Conservation (phyloP, 1,284 basidiomycete genomes). For the Trichosporon ovoides region DNA sequence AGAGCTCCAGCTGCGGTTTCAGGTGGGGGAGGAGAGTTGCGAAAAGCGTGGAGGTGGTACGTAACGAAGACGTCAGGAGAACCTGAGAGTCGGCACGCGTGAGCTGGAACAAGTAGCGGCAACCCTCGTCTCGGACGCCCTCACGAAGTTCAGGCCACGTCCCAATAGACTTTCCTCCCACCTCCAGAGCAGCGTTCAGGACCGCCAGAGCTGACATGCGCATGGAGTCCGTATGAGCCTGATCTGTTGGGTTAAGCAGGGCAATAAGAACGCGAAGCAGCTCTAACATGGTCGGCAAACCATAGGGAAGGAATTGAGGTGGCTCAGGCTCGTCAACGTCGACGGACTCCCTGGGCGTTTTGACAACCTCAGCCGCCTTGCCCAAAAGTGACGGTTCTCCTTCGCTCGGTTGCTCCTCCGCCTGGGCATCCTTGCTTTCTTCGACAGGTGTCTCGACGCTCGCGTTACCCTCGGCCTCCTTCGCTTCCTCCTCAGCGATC, state of each 20-base stretch:
- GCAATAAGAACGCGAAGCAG: slow-evolving; percentile 90
- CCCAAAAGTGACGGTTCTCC: not conserved
- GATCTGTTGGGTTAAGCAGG: slow-evolving; percentile 88
- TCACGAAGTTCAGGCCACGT: slow-evolving; percentile 53
- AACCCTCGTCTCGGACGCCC: slow-evolving; percentile 66
- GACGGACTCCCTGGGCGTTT: not conserved
- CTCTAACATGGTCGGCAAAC: slow-evolving; percentile 87
- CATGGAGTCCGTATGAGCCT: slow-evolving; percentile 94
- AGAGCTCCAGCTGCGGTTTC: slow-evolving; percentile 95
- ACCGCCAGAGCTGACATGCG: slow-evolving; percentile 82
- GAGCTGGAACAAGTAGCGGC: slow-evolving; percentile 91
- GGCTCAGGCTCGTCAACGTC: slow-evolving; percentile 9
- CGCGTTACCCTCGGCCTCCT: not conserved
- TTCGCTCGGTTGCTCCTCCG: slow-evolving; percentile 8
- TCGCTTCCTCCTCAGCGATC: not conserved
- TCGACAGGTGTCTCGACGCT: not conserved
- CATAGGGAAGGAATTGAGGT: slow-evolving; percentile 57
- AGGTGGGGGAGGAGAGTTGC: slow-evolving; percentile 80
- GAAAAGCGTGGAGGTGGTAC: slow-evolving; percentile 81
- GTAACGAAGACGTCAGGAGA: slow-evolving; percentile 73
- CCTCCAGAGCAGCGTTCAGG: slow-evolving; percentile 84
- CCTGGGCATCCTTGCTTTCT: not conserved
- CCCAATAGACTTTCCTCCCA: slow-evolving; percentile 68
- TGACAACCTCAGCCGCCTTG: not conserved
- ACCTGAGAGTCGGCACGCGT: slow-evolving; percentile 79